phyloP scores from a whole-genome alignment of 78 protist species.

The Fonticula alba region DNA sequence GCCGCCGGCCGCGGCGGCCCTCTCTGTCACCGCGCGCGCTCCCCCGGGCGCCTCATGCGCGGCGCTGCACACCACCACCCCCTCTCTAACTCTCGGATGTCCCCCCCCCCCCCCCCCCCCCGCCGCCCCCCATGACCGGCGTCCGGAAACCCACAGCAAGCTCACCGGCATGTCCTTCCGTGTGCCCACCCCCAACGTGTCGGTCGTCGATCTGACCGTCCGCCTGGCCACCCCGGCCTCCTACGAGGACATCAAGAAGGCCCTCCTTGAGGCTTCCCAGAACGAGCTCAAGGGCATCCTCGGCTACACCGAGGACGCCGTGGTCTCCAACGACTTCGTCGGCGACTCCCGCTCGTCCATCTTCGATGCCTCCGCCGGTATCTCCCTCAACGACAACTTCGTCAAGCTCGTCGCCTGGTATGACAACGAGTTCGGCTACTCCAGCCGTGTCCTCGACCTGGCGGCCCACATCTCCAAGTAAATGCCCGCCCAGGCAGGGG shows the following conservation, averaged over 20 bases:
- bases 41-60: no score
- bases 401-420: slow-evolving; percentile 95
- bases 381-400: slow-evolving; percentile 74
- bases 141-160: slow-evolving; percentile 83
- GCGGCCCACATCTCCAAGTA: slow-evolving; percentile 22
- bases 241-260: slow-evolving; percentile 68
- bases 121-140: no score
- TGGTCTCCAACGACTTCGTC: slow-evolving; percentile 84
- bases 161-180: slow-evolving; percentile 99
- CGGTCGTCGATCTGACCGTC: slow-evolving; percentile 94
- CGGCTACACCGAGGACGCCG: slow-evolving; percentile 88
- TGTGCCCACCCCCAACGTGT: slow-evolving; percentile 95
- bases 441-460: slow-evolving; percentile 85
- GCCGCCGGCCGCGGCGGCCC: no score
- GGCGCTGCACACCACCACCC: no score
- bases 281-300: slow-evolving; percentile 54
- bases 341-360: slow-evolving; percentile 75
- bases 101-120: no score
- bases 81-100: no score
- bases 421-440: slow-evolving; percentile 96
- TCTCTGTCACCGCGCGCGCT: no score
- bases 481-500: no score
- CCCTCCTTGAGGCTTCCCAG: slow-evolving; percentile 63
- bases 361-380: slow-evolving; percentile 90
- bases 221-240: slow-evolving; percentile 61